These are phyloP conservation scores for Fomitopsis pulvina DNA, from an alignment of 768 basidiomycete species.

Conservation along the genomic window DNA sequence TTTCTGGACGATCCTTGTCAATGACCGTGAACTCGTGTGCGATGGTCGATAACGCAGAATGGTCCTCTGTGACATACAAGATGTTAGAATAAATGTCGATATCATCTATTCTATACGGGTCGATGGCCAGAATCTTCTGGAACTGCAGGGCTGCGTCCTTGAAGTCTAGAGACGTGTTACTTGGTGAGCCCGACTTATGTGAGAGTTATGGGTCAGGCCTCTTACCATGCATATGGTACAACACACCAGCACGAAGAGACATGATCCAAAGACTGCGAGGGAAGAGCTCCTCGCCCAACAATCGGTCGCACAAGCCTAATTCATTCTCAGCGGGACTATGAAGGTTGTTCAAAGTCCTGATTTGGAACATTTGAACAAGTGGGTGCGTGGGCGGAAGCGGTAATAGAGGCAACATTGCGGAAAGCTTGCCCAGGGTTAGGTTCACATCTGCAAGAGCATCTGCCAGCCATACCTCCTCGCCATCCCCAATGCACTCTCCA, in stretches of 20 bases:
- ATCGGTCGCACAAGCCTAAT: constrained; percentile 69
- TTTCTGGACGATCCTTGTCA: constrained; percentile 92
- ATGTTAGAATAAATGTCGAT: constrained; percentile 97
- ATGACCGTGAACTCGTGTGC: constrained; percentile 87
- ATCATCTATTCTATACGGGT: constrained; percentile 89
- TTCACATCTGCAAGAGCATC: neutral
- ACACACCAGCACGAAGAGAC: constrained; percentile 77
- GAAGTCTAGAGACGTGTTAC: constrained; percentile 55
- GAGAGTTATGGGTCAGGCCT: neutral
- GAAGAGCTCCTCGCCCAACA: constrained; percentile 67
- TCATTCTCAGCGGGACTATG: constrained; percentile 87
- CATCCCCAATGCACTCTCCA: constrained; percentile 71
- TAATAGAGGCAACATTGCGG: constrained; percentile 36
- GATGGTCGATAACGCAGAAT: constrained; percentile 80
- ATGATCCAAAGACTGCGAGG: constrained; percentile 81
- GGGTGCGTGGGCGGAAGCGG: constrained; percentile 47
- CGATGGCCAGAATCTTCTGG: constrained; percentile 68
- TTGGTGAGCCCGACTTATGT: neutral
- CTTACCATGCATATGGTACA: constrained; percentile 88
- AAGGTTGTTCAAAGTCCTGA: constrained; percentile 84
- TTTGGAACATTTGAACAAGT: constrained; percentile 69
- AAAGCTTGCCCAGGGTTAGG: constrained; percentile 31
- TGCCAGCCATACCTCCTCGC: constrained; percentile 63
- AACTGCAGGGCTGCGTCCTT: constrained; percentile 81
- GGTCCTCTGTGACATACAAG: constrained; percentile 89